Conservation (phyloP, 192 early-diverging fungal genomes). For the Backusella luteola region DNA sequence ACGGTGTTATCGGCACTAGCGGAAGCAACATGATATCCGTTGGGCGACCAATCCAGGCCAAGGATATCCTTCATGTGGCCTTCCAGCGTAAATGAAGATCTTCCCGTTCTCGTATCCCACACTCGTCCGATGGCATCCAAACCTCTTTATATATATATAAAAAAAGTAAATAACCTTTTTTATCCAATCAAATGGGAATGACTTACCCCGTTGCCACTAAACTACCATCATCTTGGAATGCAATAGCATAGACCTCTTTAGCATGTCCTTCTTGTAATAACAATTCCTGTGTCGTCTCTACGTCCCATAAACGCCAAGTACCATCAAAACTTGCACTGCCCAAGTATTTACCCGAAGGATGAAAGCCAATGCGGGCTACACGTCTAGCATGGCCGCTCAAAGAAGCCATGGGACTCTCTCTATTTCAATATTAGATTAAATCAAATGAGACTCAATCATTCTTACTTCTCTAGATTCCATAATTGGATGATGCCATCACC, state of each 20-base stretch:
- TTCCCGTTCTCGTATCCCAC: slow-evolving; percentile 94
- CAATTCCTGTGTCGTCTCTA: slow-evolving; percentile 70
- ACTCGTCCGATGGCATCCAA: slow-evolving; percentile 91
- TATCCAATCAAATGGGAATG: background rate
- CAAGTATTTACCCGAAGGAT: slow-evolving; percentile 84
- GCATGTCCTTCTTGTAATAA: slow-evolving; percentile 95
- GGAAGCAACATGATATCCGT: slow-evolving; percentile 89
- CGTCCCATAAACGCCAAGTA: slow-evolving; percentile 98
- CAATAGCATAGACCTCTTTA: slow-evolving; percentile 87
- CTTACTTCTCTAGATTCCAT: slow-evolving; percentile 82
- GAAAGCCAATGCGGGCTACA: slow-evolving; percentile 85
- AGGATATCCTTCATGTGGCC: slow-evolving; percentile 93
- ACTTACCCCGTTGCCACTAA: slow-evolving; percentile 81
- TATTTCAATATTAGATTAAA: background rate
- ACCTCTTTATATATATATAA: slow-evolving; percentile 57
- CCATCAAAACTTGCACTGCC: slow-evolving; percentile 75
- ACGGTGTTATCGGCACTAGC: slow-evolving; percentile 92
- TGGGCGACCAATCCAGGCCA: slow-evolving; percentile 87
- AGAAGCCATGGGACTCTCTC: slow-evolving; percentile 68
- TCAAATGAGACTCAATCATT: too few relatives aligned
- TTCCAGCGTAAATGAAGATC: slow-evolving; percentile 82
- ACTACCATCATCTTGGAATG: slow-evolving; percentile 90
- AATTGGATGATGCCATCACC: slow-evolving; percentile 76
- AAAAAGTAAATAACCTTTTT: slow-evolving; percentile 9
- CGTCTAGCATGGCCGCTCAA: slow-evolving; percentile 82